Evolutionary conservation across 169 alveolate genomes (phyloP), one percentile per base, ranked within the genome.

Genomic region (Cryptosporidium baileyi): DNA sequence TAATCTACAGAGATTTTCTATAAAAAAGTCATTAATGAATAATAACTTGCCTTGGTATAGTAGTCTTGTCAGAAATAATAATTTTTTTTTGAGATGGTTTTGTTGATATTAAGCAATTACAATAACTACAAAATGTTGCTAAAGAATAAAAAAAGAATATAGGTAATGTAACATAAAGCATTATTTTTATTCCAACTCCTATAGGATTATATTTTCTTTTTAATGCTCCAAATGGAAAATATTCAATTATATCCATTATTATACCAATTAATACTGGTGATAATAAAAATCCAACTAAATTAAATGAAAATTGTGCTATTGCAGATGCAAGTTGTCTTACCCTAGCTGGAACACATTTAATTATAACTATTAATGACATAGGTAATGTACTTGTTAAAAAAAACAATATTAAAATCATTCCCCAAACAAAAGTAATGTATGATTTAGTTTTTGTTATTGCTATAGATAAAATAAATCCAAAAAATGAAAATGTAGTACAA

Each of bases 301-400:
- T 74, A 34, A 74, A 74, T 26, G 30, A 54, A 54, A 74, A 74
- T 59, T 74, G 85, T 38, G 85, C 85, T 22, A 74, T 51, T 4
- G 85, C 85, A 49, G 85, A 54, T 38, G 85, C 85, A 11, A 74
- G 57, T 9, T 51, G 85, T 13, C 85, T 51, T 28, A 43, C 38
- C 24, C 54, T 51, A 28, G 40, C 19, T n/a, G 85, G 3, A 24
- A 74, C 85, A 54, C 85, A 40, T 17, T 74, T 74, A 19, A 74
- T 74, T 54, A 57, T 54, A 34, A 74, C 67, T 30, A 74, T 74
- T 32, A 74, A 17, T 1, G 85, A 74, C 59, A 74, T 74, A 13
- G 85, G 85, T n/a, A 74, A 60, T 54, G 85, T 74, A 7, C 85
- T 57, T 34, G 85, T 54, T n/a, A 74, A 41, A 47, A 74, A 74